Base-by-base conservation (phyloP, 2,329 filamentous ascomycete species). In the Cadophora sp. region DNA sequence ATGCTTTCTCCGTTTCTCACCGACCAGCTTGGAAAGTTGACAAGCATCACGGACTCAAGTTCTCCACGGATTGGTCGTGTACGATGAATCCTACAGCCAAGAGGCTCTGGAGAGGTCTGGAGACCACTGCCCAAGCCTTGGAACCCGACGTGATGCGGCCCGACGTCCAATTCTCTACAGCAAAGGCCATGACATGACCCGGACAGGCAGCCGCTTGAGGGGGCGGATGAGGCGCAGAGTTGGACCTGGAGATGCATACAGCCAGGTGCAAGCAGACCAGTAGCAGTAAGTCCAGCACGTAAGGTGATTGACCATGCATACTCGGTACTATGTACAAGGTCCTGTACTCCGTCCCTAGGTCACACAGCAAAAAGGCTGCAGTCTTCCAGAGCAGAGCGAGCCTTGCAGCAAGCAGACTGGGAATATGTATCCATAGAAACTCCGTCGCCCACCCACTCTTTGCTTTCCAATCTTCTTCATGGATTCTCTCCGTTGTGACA, bases 161-260 rank as follows among this genome's bases (percentile, higher is more conserved):
- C 30, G 20, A 14, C 8, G 53, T 16, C 13, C 53, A 22, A 56
- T 39, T 55, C 22, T 27, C n/a, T 27, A 30, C 55, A n/a, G 55
- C 20, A n/a, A n/a, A n/a, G n/a, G n/a, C n/a, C n/a, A n/a, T n/a
- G n/a, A n/a, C 20, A 41, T 56, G 53, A 30, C 53, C 39, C 27
- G 58, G 48, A 30, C 58, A 60, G 58, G 59, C 59, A 61, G 43
- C 59, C 45, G 45, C 3, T 36, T 50, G 43, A 50, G 45, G 58
- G 58, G 59, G 43, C 59, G 30, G 20, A 48, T 48, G 43, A 61
- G 41, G 30, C 43, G 45, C 27, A 61, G 27, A 45, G 16, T 18
- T 24, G 22, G 13, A 43, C 20, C 24, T 30, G 22, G 30, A 47
- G 41, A 48, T 60, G 43, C 45, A 48, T 50, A 58, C 6, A 58